phyloP scores from a whole-genome alignment of 2,329 filamentous ascomycete species.

The Calcarisporium arbuscula region DNA sequence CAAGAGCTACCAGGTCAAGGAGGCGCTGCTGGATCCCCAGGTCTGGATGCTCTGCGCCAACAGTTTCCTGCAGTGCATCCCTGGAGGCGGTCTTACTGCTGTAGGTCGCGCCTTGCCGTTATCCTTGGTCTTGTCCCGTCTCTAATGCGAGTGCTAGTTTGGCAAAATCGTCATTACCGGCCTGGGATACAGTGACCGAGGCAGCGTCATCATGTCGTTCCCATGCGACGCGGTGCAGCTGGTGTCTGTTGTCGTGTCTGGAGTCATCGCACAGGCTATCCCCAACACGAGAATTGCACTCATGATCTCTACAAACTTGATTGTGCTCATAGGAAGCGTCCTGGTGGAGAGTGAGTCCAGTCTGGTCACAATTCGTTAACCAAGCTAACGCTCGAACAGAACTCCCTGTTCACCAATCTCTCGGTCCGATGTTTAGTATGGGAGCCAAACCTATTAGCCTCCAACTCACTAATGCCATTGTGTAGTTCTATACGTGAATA shows the following conservation, averaged over 20 bases:
- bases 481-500: conserved; percentile 8
- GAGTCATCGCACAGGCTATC: not conserved
- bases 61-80: conserved; percentile 10
- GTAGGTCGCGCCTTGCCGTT: conserved; percentile 3
- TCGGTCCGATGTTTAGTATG: not conserved
- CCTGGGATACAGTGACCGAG: conserved; percentile 8
- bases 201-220: conserved; percentile 5
- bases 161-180: conserved; percentile 10
- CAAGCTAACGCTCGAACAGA: too few species aligned
- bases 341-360: too few species aligned
- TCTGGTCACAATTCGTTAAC: too few species aligned
- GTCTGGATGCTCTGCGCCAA: conserved; percentile 8
- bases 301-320: too few species aligned
- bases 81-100: conserved; percentile 7
- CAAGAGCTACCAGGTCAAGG: conserved; percentile 3
- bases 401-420: too few species aligned
- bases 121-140: too few species aligned
- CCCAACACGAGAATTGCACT: too few species aligned
- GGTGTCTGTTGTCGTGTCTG: conserved; percentile 1
- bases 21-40: conserved; percentile 5
- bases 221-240: conserved; percentile 12
- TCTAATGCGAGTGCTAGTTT: conserved; percentile 5
- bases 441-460: not conserved
- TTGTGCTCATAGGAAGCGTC: too few species aligned
- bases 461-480: not conserved